A percentile compares a stretch with the other conserved stretches of the same genome.
phyloP scores from a whole-genome alignment of 371 early-diverging fungal species.

The Cokeromyces recurvatus region DNA sequence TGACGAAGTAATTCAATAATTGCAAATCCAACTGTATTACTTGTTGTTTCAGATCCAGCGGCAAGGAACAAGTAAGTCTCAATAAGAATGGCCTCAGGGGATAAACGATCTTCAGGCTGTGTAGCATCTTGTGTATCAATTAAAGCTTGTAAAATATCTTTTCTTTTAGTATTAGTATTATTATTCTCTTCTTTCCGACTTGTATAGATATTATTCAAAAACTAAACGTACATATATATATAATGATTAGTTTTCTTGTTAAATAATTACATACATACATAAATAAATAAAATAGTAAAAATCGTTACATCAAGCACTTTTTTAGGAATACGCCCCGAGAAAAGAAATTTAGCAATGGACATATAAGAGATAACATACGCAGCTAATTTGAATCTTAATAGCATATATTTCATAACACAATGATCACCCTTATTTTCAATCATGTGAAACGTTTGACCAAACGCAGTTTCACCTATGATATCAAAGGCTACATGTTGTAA shows the following conservation, averaged over 20 bases:
- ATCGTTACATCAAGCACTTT: not conserved
- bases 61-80: constrained; percentile 33
- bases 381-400: not conserved
- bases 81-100: constrained; percentile 22
- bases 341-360: too few relatives aligned
- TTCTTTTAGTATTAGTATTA: constrained; percentile 11
- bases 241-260: constrained; percentile 22
- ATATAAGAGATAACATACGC: constrained; percentile 4
- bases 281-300: too few relatives aligned
- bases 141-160: constrained; percentile 36
- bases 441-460: constrained; percentile 46
- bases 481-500: constrained; percentile 39
- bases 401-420: constrained; percentile 16
- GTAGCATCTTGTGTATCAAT: constrained; percentile 24
- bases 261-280: too few relatives aligned
- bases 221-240: too few relatives aligned
- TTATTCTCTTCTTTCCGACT: too few relatives aligned
- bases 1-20: constrained; percentile 27
- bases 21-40: constrained; percentile 31
- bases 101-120: constrained; percentile 23
- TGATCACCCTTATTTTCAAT: constrained; percentile 32
- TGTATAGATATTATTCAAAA: too few relatives aligned
- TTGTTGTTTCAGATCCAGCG: constrained; percentile 41
- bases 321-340: too few relatives aligned
- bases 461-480: constrained; percentile 47